Base-by-base conservation (phyloP, 163 green algal species). In the Trebouxiophyceae sp. region DNA sequence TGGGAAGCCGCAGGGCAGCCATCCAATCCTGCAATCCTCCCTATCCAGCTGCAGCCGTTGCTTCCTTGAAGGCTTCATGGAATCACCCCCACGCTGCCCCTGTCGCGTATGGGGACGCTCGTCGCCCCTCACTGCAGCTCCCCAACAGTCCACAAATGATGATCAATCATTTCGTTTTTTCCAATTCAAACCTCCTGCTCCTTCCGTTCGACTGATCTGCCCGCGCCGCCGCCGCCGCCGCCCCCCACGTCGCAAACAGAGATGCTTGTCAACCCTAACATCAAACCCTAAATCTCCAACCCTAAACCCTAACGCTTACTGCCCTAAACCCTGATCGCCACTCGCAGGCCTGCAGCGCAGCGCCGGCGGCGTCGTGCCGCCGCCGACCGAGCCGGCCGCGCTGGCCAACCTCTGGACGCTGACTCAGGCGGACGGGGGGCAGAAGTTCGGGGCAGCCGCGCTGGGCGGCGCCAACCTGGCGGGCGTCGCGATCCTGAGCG, bases 391-490 rank as follows among this genome's bases (percentile, higher is more conserved):
- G 20, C 2, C 69, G 63, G 54, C 72, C 47, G 31, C 71, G 2
- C 60, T 85, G 67, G 86, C 93, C 67, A 5, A 62, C 32, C 19
- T 45, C n/a, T 86, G 76, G 81, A 45, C 80, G 50, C 67, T 92
- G 57, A 90, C 78, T 24, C 65, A 61, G 0, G 88, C 87, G 0
- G 63, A 45, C 16, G 23, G 33, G 20, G 80, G 77, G 0, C 85
- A 92, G 79, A 47, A 79, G 54, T 20, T 73, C 20, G 62, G 47
- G 7, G 69, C 46, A 22, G 28, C 64, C 27, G 66, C 64, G 4
- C 64, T 85, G 65, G 76, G 84, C 0, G 56, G 71, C 0, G 62
- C 78, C 63, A 95, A 95, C 70, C 55, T 89, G 26, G 33, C 86
- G 31, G 85, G 81, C 5, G 82, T 95, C 12, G 54, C 66, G 0